phyloP scores from a whole-genome alignment of 148 eudicot species.

The Camellia japonica region DNA sequence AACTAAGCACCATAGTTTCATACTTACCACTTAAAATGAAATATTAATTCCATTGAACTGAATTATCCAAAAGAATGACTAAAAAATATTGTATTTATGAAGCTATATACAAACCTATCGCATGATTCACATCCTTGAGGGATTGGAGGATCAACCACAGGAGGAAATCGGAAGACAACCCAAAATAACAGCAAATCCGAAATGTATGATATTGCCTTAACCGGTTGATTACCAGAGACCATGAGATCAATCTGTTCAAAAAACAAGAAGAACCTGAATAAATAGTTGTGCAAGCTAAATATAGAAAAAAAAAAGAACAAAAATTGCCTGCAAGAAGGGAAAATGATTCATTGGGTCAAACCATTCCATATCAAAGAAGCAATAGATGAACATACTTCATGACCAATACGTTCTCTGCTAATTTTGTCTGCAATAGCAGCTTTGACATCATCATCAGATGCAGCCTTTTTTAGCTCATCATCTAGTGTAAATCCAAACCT shows the following conservation, averaged over 20 bases:
- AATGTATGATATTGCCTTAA: conserved; percentile 61
- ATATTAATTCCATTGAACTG: background rate
- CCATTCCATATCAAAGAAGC: background rate
- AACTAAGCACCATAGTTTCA: too few species aligned
- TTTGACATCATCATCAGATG: conserved; percentile 74
- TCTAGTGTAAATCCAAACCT: conserved; percentile 75
- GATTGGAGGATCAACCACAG: conserved; percentile 45
- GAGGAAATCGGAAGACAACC: conserved; percentile 77
- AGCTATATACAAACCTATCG: conserved; percentile 51
- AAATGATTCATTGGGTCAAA: background rate
- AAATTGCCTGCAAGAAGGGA: background rate
- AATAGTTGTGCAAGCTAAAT: background rate
- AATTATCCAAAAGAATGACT: background rate
- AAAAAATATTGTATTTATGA: background rate
- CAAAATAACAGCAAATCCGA: conserved; percentile 66
- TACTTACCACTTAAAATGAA: background rate
- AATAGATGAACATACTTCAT: conserved; percentile 60
- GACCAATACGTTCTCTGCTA: conserved; percentile 96
- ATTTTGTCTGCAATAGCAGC: conserved; percentile 84
- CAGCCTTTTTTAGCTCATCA: conserved; percentile 76
- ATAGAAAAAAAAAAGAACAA: background rate
- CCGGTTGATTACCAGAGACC: conserved; percentile 83
- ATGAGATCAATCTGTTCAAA: conserved; percentile 81
- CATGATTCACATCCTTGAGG: conserved; percentile 33
- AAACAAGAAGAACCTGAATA: background rate